Percentiles rank a stretch among this genome's conserved stretches.
Conservation (phyloP, 2,329 filamentous ascomycete species). For the Trichoderma simmonsii region DNA sequence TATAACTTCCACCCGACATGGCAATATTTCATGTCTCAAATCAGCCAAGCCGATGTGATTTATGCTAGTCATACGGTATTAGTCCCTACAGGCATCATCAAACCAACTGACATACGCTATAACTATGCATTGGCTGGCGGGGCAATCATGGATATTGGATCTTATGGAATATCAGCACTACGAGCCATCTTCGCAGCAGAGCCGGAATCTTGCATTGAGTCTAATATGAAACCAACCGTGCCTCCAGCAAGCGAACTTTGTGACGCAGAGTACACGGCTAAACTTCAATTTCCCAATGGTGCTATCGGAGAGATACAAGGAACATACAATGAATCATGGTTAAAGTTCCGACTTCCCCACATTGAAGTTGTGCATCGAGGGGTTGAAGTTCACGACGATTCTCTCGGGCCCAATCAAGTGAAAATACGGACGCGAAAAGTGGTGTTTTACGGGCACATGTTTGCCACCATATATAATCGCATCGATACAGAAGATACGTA, state of each 20-base stretch:
- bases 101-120: neutral
- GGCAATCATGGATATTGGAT: neutral
- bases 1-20: neutral
- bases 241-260: neutral
- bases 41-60: neutral
- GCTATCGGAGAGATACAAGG: neutral
- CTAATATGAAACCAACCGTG: neutral
- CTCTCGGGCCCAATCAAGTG: neutral
- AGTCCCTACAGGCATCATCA: neutral
- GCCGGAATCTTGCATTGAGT: neutral
- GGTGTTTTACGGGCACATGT: neutral
- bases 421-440: neutral
- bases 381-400: neutral
- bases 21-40: neutral
- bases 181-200: neutral
- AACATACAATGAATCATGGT: neutral
- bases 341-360: neutral
- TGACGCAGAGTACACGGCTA: neutral
- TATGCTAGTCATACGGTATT: neutral
- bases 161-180: neutral
- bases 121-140: neutral
- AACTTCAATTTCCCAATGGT: neutral
- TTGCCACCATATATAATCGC: neutral
- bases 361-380: neutral
- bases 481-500: neutral